These are phyloP conservation scores for Rhododendron kiyosumense DNA, from an alignment of 148 eudicot species.

Conservation along the genomic window DNA sequence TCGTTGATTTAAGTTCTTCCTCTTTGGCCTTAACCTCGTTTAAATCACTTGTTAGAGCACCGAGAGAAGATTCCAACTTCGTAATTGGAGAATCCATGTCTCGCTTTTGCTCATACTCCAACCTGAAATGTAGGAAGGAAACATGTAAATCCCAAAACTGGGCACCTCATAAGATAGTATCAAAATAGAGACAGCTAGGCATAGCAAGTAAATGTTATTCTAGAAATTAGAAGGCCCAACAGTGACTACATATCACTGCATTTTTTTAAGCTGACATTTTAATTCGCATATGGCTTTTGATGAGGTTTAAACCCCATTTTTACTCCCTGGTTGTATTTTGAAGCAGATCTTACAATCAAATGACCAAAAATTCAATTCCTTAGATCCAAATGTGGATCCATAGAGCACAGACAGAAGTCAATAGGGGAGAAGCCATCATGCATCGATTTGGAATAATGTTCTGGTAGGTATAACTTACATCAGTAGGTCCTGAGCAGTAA, in stretches of 20 bases:
- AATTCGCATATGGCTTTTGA: neutral
- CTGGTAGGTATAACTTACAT: neutral
- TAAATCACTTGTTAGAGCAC: slow-evolving; percentile 39
- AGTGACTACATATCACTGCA: neutral
- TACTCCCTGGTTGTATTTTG: neutral
- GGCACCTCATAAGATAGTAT: neutral
- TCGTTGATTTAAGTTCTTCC: slow-evolving; percentile 44
- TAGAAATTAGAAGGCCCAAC: neutral
- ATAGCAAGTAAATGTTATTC: neutral
- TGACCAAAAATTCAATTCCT: neutral
- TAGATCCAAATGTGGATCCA: neutral
- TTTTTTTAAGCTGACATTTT: neutral
- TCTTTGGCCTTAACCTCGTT: slow-evolving; percentile 52
- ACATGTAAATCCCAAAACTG: neutral
- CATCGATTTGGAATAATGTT: neutral
- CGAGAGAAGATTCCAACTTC: slow-evolving; percentile 65
- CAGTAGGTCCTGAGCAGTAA: neutral
- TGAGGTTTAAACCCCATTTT: neutral
- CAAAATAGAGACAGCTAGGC: neutral
- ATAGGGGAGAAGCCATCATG: neutral
- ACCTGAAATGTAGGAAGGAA: slow-evolving; percentile 31
- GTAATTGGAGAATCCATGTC: slow-evolving; percentile 73
- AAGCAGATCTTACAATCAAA: neutral
- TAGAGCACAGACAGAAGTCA: neutral
- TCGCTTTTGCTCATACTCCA: slow-evolving; percentile 92